These are phyloP conservation scores for Diaporthe sp. DNA, from an alignment of 2,329 filamentous ascomycete genomes.

Conservation along the genomic window DNA sequence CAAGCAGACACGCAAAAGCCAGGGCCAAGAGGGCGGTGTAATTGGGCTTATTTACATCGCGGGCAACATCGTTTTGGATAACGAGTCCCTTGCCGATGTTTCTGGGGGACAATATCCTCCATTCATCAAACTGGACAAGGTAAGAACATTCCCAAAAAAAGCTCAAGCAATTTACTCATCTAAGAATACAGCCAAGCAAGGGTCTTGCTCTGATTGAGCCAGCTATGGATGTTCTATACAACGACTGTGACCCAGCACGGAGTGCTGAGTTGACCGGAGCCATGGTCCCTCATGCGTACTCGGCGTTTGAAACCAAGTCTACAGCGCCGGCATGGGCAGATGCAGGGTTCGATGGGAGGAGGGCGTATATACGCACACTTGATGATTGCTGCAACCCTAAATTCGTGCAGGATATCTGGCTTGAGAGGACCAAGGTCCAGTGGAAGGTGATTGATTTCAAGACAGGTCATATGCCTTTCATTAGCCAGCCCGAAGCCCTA, in stretches of 20 bases:
- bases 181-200: not conserved
- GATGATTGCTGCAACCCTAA: conserved; percentile 45
- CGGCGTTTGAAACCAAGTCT: conserved; percentile 10
- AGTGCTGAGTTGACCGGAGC: not conserved
- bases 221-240: not conserved
- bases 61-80: not conserved
- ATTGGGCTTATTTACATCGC: not conserved
- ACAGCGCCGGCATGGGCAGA: conserved; percentile 21
- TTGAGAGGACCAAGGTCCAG: conserved; percentile 44
- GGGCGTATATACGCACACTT: conserved; percentile 29
- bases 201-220: not conserved
- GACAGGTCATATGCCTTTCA: conserved; percentile 47
- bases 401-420: conserved; percentile 44
- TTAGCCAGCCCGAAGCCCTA: conserved; percentile 42
- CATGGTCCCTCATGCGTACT: not conserved
- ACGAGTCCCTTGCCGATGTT: not conserved
- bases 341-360: not conserved
- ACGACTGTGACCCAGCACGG: not conserved
- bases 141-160: not conserved
- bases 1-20: not conserved
- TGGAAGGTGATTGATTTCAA: conserved; percentile 47
- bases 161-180: not conserved
- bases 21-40: not conserved
- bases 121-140: not conserved
- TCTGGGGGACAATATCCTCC: not conserved